phyloP scores from a whole-genome alignment of 345 rosid genomes.

The Psidium guajava region DNA sequence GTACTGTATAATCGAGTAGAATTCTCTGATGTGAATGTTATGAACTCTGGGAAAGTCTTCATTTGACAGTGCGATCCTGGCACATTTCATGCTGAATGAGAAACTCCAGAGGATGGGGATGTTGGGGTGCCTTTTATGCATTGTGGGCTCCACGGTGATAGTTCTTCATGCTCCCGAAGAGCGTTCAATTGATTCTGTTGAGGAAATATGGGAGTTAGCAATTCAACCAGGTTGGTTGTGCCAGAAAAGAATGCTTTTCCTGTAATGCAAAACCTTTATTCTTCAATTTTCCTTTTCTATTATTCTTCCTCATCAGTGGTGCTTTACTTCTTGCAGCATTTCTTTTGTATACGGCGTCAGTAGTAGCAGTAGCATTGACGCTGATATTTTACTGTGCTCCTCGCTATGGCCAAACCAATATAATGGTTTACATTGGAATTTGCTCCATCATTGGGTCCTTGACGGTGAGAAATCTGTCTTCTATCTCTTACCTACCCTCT shows the following conservation, averaged over 20 bases:
- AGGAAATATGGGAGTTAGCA: constrained; percentile 65
- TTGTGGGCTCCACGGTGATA: constrained; percentile 60
- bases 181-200: constrained; percentile 34
- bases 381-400: constrained; percentile 55
- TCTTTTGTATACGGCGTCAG: constrained; percentile 58
- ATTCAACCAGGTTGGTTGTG: constrained; percentile 48
- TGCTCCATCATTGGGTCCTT: constrained; percentile 70
- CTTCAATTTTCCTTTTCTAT: not conserved
- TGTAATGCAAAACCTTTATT: not conserved
- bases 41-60: not conserved
- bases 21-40: constrained; percentile 2
- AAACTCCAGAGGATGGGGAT: constrained; percentile 62
- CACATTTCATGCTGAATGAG: constrained; percentile 62
- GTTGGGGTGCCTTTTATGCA: constrained; percentile 64
- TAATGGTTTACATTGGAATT: constrained; percentile 59
- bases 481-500: not conserved
- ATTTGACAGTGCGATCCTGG: constrained; percentile 56
- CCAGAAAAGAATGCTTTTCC: not conserved
- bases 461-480: constrained; percentile 26
- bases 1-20: not conserved
- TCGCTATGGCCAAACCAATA: constrained; percentile 70
- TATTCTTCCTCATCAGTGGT: not conserved
- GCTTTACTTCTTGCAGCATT: constrained; percentile 36
- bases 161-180: constrained; percentile 71
- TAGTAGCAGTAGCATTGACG: constrained; percentile 43